A percentile compares a stretch with the other conserved stretches of the same genome.
phyloP scores from a whole-genome alignment of 768 basidiomycete species.

The Multifurca ochricompacta region DNA sequence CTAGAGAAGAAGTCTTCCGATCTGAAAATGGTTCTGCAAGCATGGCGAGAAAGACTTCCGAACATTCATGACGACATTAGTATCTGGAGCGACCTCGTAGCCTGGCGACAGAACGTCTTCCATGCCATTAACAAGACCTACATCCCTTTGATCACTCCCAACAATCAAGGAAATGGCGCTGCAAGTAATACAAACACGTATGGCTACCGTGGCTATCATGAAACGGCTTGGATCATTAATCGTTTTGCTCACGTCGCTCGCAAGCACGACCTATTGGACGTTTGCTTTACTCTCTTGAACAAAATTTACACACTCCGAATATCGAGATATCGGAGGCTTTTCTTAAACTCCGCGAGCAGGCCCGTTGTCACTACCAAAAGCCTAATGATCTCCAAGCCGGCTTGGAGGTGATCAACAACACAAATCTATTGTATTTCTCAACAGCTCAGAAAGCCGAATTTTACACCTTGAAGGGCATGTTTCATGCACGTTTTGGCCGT shows the following conservation, averaged over 20 bases:
- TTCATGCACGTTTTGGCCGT: slow-evolving; percentile 80
- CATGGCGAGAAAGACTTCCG: slow-evolving; percentile 94
- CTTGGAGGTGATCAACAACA: slow-evolving; percentile 98
- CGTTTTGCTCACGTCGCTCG: slow-evolving; percentile 97
- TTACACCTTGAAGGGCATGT: slow-evolving; percentile 98
- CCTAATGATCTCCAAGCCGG: slow-evolving; percentile 90
- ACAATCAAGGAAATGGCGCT: slow-evolving; percentile 40
- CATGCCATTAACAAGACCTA: slow-evolving; percentile 94
- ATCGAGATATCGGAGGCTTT: slow-evolving; percentile 99
- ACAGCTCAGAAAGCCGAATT: slow-evolving; percentile 94
- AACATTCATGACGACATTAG: slow-evolving; percentile 96
- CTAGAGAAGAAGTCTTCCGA: slow-evolving; percentile 93
- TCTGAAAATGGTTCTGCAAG: slow-evolving; percentile 91
- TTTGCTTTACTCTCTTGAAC: slow-evolving; percentile 88
- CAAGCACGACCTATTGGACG: slow-evolving; percentile 93
- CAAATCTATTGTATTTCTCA: slow-evolving; percentile 97
- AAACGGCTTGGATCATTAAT: slow-evolving; percentile 99
- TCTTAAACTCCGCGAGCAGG: slow-evolving; percentile 96
- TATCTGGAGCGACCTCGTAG: slow-evolving; percentile 98
- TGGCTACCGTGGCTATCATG: slow-evolving; percentile 95
- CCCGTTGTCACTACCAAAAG: slow-evolving; percentile 95
- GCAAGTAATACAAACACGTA: slow-evolving; percentile 65
- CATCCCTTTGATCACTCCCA: slow-evolving; percentile 71
- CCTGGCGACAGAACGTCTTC: slow-evolving; percentile 99
- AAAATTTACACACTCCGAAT: slow-evolving; percentile 99